A percentile compares a stretch with the other conserved stretches of the same genome.
These are phyloP conservation scores for Sporisorium sorghi DNA, from an alignment of 1,284 basidiomycete species.

Conservation along the genomic window DNA sequence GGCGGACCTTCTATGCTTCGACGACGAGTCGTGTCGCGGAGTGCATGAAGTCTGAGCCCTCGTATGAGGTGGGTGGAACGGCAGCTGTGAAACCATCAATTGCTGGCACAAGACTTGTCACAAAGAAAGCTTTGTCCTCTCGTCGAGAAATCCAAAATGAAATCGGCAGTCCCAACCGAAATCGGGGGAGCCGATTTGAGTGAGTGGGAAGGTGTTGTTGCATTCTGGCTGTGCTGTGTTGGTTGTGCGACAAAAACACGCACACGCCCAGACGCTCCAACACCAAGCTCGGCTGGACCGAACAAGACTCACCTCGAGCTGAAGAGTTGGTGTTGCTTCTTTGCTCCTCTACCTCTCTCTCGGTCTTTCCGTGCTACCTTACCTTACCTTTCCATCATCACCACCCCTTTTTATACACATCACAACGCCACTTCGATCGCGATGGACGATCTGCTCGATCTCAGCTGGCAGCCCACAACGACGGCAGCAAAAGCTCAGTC, in stretches of 20 bases:
- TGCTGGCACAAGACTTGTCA: too few species aligned
- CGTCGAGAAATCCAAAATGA: not conserved
- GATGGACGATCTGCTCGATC: slow-evolving; percentile 68
- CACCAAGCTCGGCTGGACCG: slow-evolving; percentile 4
- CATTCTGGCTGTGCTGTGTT: not conserved
- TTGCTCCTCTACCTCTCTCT: slow-evolving; percentile 7
- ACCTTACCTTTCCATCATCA: not conserved
- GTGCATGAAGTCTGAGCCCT: too few species aligned
- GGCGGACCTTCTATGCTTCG: too few species aligned
- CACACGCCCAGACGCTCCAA: slow-evolving; percentile 9
- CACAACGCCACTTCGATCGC: slow-evolving; percentile 26
- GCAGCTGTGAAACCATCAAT: not conserved
- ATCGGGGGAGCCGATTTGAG: not conserved
- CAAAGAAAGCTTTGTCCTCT: not conserved
- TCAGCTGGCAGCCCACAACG: slow-evolving; percentile 56
- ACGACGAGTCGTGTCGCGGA: too few species aligned
- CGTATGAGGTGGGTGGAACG: not conserved
- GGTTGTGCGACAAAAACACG: slow-evolving; percentile 1
- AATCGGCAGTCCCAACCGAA: not conserved
- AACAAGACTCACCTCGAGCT: not conserved
- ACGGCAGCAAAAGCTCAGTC: slow-evolving; percentile 18
- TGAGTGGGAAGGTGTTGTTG: not conserved
- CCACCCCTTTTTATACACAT: not conserved
- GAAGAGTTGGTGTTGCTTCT: too few species aligned
- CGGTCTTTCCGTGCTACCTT: not conserved